Base-by-base conservation (phyloP, 768 basidiomycete genomes). In the Tricholoma sp. region DNA sequence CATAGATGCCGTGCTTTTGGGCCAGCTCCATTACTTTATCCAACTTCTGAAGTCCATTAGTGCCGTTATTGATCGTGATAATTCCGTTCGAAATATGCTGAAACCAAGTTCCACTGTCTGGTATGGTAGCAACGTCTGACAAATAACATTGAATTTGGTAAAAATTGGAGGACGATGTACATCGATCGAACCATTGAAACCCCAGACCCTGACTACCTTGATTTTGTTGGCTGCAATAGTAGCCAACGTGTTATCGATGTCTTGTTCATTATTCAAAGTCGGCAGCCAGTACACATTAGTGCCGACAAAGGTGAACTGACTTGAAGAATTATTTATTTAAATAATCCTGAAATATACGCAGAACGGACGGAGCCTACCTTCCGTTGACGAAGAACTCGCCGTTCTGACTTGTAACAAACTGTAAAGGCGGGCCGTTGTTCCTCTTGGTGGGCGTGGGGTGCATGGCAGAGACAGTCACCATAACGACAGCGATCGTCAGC, bases 271-370 rank as follows among this genome's bases (percentile, higher is more conserved):
- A 57, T 85, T 84, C 32, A 89, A 65, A 41, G 73, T 69, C 29
- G 78, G 69, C 32, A 89, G 64, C 88, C 87, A 89, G 69, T 88
- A 88, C 1, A 80, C 83, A 57, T 84, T 84, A 0, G 87, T 86
- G 14, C 84, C 73, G 57, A 71, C 61, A 50, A 71, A 69, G 1
- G 64, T 57, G 57, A 72, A 68, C 5, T 53, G 55, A 35, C 74
- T 74, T 55, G 46, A 29, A 27, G 24, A 27, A 27, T 27, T 27
- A 5, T 27, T 27, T 1, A 51, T 51, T 37, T 27, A 57, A 32
- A 27, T 35, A 14, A 35, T 57, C 49, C 63, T 27, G 59, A 52
- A 50, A 22, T 22, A 16, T 29, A 21, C 18, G 24, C 12, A 34
- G 52, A 47, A 54, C 39, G 50, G 46, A 49, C 35, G 21, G 16